Base-by-base conservation (phyloP, 2,329 filamentous ascomycete genomes). In the Cordyceps militaris region DNA sequence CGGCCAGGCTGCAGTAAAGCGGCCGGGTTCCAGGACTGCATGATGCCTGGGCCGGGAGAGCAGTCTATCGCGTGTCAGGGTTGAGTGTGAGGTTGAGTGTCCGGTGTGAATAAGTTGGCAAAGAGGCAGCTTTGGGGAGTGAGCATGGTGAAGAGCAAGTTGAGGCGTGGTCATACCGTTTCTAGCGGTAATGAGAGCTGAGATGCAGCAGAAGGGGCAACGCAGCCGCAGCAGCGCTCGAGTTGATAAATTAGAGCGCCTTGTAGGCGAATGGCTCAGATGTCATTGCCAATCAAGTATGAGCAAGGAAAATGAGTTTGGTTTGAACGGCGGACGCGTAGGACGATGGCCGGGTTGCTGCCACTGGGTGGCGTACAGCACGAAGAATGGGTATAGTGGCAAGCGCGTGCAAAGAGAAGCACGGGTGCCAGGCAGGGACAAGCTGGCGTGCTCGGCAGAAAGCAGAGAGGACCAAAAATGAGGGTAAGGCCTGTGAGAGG, bases 21-120 rank as follows among this genome's bases (percentile, higher is more conserved):
- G 47, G 69, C 68, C n/a, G 74, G 70, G 60, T 75, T 75, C 72
- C 78, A 79, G 53, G 69, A 62, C 30, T 66, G 66, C 61, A 68
- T 54, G 44, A 63, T 64, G 47, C 60, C 66, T 48, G 66, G 11
- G 26, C 38, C 67, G 54, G 50, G 63, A 63, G 59, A 63, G 60
- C 60, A 65, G 67, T 58, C 66, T 71, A 71, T 60, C 57, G 28
- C n/a, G 36, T 48, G 59, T 63, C 49, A 64, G 55, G 36, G 23
- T 43, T 40, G 43, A 58, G 14, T n/a, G n/a, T n/a, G n/a, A n/a
- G n/a, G 71, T 60, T 57, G 28, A 19, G 36, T 48, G 59, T 63
- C 49, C 64, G 55, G 36, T 32, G 50, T 40, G 43, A 58, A 13
- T n/a, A 19, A 14, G 6, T 9, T 19, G 56, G 16, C 9, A 28